Evolutionary conservation across 805 yeast genomes (phyloP).

Genomic region (Hanseniaspora occidentalis): DNA sequence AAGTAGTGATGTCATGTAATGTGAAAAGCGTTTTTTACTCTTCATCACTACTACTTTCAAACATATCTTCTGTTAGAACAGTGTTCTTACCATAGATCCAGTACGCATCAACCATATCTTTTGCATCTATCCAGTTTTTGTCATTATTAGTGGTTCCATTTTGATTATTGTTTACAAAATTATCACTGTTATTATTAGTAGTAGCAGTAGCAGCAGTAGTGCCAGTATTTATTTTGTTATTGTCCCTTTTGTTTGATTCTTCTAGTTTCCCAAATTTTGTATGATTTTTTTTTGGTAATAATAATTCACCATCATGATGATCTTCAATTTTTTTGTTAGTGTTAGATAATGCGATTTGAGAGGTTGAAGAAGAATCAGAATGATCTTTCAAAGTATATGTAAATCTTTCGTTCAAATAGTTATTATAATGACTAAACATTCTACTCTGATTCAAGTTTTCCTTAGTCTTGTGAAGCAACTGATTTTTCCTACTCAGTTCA

Average conservation of each 20-base stretch:
- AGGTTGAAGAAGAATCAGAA: no score
- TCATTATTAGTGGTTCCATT: neutral
- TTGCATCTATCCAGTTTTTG: constrained; percentile 2
- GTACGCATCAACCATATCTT: constrained; percentile 5
- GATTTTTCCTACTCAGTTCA: no score
- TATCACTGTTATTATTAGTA: neutral
- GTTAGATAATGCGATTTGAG: no score
- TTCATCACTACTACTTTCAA: constrained; percentile 8
- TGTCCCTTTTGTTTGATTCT: no score
- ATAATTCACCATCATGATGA: no score
- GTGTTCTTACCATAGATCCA: constrained; percentile 4
- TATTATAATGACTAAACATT: neutral
- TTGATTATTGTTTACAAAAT: neutral
- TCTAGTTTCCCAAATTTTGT: no score
- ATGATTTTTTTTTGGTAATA: no score
- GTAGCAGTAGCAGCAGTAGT: no score
- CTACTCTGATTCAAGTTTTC: neutral
- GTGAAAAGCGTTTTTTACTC: neutral
- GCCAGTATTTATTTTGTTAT: no score
- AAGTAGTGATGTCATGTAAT: neutral
- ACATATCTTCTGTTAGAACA: constrained; percentile 5
- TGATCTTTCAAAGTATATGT: no score
- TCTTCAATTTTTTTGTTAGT: no score
- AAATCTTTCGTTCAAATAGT: neutral
- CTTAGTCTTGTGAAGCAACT: neutral